These are phyloP conservation scores for Westerdykella ornata DNA, from an alignment of 2,329 filamentous ascomycete species.

Conservation along the genomic window DNA sequence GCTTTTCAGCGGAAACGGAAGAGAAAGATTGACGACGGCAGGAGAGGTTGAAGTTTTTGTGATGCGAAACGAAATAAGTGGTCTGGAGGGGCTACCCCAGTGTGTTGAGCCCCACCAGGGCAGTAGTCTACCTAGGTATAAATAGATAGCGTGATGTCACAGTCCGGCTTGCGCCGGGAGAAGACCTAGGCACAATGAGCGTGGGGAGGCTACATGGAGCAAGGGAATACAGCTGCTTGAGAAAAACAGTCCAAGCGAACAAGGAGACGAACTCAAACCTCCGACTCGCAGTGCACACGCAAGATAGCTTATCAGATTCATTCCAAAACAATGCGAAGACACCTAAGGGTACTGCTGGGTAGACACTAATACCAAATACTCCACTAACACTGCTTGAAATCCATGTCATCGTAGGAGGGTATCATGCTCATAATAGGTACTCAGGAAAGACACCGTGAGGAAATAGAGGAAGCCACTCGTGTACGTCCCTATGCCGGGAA, in stretches of 20 bases:
- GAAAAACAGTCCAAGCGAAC: no score
- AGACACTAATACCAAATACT: neutral
- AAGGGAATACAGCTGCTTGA: no score
- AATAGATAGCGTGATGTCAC: no score
- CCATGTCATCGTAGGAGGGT: conserved; percentile 20
- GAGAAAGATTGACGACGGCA: neutral
- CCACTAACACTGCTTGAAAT: neutral
- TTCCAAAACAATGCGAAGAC: no score
- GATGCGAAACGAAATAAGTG: neutral
- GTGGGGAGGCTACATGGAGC: neutral
- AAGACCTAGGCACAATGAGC: neutral
- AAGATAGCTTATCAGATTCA: no score
- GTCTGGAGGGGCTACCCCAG: neutral
- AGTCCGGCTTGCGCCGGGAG: no score
- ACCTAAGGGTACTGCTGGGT: neutral
- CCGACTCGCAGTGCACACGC: no score
- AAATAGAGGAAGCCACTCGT: no score
- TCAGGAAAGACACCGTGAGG: neutral
- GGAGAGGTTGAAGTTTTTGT: neutral
- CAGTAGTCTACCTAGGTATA: no score
- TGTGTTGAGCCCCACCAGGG: no score
- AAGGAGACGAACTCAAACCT: no score
- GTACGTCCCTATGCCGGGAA: no score
- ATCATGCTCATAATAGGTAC: conserved; percentile 24
- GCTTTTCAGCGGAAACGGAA: neutral